A percentile compares a stretch with the other conserved stretches of the same genome.
Conservation (phyloP, 805 yeast species). For the Kluyveromyces aestuarii region DNA sequence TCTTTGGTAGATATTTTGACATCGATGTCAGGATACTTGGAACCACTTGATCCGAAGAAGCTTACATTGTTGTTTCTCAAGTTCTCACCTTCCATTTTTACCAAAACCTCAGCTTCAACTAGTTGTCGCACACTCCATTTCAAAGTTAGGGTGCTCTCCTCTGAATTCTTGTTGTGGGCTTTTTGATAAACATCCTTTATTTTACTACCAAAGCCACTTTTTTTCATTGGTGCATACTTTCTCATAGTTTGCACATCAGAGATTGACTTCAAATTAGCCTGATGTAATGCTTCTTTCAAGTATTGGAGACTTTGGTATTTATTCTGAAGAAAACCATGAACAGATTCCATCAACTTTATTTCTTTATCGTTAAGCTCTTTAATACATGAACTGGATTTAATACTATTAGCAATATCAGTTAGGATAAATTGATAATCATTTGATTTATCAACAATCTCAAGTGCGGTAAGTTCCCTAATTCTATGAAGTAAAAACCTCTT, state of each 20-base stretch:
- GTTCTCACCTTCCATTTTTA: constrained; percentile 48
- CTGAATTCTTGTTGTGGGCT: constrained; percentile 25
- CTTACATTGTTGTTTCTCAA: constrained; percentile 30
- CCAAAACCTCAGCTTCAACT: constrained; percentile 59
- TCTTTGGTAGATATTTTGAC: constrained; percentile 68
- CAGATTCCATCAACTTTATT: constrained; percentile 38
- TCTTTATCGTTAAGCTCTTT: constrained; percentile 37
- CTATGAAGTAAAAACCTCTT: constrained; percentile 69
- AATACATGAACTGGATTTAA: constrained; percentile 38
- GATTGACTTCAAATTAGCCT: constrained; percentile 43
- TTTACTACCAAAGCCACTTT: constrained; percentile 28
- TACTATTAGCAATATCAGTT: constrained; percentile 78
- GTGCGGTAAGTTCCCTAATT: constrained; percentile 62
- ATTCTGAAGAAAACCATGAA: constrained; percentile 32
- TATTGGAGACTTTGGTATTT: constrained; percentile 22
- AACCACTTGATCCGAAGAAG: constrained; percentile 33
- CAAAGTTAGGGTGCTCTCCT: constrained; percentile 44
- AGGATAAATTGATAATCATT: constrained; percentile 71
- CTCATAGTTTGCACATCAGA: constrained; percentile 35
- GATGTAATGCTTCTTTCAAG: constrained; percentile 23
- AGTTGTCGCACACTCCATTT: constrained; percentile 69
- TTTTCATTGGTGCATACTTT: constrained; percentile 22
- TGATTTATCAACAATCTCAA: constrained; percentile 54
- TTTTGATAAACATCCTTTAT: constrained; percentile 34
- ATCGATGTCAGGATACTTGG: constrained; percentile 55